These are phyloP conservation scores for Amaranthus tricolor DNA, from an alignment of 179 eudicot genomes.

Conservation along the genomic window DNA sequence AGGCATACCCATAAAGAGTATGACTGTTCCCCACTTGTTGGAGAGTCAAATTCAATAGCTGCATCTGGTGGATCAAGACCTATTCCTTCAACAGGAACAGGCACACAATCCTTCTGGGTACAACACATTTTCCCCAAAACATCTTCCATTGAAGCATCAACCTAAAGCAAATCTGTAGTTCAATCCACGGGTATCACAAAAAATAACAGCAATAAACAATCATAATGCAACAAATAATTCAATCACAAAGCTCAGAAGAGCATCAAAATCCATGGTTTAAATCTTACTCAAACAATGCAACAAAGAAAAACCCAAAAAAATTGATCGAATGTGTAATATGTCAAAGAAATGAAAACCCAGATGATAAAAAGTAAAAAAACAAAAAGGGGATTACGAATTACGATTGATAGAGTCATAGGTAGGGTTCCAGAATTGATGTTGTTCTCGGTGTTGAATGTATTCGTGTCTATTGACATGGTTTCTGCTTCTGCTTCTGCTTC, in stretches of 20 bases:
- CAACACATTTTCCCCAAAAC: background rate
- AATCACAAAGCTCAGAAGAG: background rate
- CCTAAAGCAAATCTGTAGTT: conserved; percentile 7
- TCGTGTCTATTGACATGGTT: background rate
- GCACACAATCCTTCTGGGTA: too few relatives aligned
- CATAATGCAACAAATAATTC: background rate
- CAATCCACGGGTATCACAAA: background rate
- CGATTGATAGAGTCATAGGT: conserved; percentile 15
- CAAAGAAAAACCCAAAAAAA: background rate
- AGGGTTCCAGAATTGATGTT: conserved; percentile 1
- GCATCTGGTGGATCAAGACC: conserved; percentile 12
- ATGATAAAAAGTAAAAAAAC: background rate
- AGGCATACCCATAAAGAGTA: conserved; percentile 14
- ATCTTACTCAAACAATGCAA: background rate
- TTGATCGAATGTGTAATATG: background rate
- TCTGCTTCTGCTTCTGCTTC: background rate
- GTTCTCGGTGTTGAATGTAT: background rate
- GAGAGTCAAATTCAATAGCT: conserved; percentile 4
- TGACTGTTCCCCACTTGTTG: background rate
- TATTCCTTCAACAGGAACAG: conserved; percentile 10
- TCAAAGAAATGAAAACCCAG: background rate
- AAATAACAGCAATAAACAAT: background rate
- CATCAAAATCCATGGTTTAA: background rate
- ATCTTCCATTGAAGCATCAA: conserved; percentile 14
- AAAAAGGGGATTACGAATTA: conserved; percentile 1